These are phyloP conservation scores for Coniella vitis DNA, from an alignment of 2,329 filamentous ascomycete genomes.

Conservation along the genomic window DNA sequence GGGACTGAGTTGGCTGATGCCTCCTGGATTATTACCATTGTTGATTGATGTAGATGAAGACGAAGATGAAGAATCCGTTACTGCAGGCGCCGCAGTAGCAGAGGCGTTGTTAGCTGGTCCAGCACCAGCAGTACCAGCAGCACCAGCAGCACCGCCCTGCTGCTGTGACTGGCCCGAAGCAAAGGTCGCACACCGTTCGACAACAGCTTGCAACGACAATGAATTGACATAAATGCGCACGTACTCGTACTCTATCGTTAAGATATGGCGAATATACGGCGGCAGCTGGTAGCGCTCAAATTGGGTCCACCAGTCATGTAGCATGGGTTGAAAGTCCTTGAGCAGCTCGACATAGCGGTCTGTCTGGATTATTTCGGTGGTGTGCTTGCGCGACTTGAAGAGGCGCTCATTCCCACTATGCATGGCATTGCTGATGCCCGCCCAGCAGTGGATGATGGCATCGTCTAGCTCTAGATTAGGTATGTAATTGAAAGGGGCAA, in stretches of 20 bases:
- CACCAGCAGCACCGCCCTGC: constrained; percentile 21
- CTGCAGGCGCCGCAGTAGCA: too few relatives aligned
- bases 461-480: constrained; percentile 61
- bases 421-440: constrained; percentile 88
- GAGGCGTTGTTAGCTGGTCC: too few relatives aligned
- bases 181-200: constrained; percentile 82
- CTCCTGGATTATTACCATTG: too few relatives aligned
- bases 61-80: too few relatives aligned
- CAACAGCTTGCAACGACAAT: constrained; percentile 85
- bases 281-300: constrained; percentile 72
- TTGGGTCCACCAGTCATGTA: constrained; percentile 72
- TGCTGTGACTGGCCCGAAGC: constrained; percentile 39
- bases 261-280: constrained; percentile 62
- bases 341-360: constrained; percentile 78
- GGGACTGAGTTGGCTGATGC: constrained; percentile 43
- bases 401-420: constrained; percentile 82
- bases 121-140: constrained; percentile 17
- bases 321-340: constrained; percentile 70
- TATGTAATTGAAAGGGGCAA: constrained; percentile 56
- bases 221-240: constrained; percentile 93
- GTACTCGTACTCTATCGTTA: constrained; percentile 94
- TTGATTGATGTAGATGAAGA: too few relatives aligned
- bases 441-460: constrained; percentile 81
- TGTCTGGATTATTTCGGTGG: constrained; percentile 79
- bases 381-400: constrained; percentile 81